Conservation (phyloP, 2,329 filamentous ascomycete genomes). For the Aureobasidium zeae region DNA sequence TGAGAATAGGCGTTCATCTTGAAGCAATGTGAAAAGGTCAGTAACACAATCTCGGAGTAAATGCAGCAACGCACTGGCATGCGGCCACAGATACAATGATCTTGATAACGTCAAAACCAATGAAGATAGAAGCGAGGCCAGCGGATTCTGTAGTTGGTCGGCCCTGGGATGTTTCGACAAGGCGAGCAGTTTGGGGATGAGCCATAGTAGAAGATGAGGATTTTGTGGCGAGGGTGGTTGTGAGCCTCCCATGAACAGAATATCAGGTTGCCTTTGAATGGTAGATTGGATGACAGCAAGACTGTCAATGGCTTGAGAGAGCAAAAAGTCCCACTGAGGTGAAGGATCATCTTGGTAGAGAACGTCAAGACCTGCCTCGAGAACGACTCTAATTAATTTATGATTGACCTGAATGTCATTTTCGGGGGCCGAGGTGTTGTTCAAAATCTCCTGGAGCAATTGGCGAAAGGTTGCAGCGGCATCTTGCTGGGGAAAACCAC, state of each 20-base stretch:
- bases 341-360: conserved; percentile 62
- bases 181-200: conserved; percentile 44
- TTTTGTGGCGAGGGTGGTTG: conserved; percentile 10
- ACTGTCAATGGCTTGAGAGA: conserved; percentile 58
- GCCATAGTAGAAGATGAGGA: conserved; percentile 45
- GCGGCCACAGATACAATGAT: conserved; percentile 29
- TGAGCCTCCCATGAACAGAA: conserved; percentile 43
- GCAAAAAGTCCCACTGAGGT: conserved; percentile 45
- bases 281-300: conserved; percentile 68
- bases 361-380: conserved; percentile 66
- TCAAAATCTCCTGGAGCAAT: conserved; percentile 56
- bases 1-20: conserved; percentile 1
- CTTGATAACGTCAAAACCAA: conserved; percentile 31
- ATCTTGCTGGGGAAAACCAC: conserved; percentile 7
- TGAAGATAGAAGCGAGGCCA: conserved; percentile 29
- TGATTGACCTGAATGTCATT: conserved; percentile 69
- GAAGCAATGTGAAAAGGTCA: conserved; percentile 23
- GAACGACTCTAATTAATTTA: conserved; percentile 75
- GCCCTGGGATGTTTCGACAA: conserved; percentile 37
- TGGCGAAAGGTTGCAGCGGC: conserved; percentile 58
- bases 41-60: conserved; percentile 35
- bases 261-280: conserved; percentile 62
- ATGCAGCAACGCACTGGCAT: conserved; percentile 27
- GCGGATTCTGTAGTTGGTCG: conserved; percentile 32
- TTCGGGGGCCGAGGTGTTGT: conserved; percentile 41